phyloP scores from a whole-genome alignment of 192 early-diverging fungal genomes.

The Geranomyces variabilis region DNA sequence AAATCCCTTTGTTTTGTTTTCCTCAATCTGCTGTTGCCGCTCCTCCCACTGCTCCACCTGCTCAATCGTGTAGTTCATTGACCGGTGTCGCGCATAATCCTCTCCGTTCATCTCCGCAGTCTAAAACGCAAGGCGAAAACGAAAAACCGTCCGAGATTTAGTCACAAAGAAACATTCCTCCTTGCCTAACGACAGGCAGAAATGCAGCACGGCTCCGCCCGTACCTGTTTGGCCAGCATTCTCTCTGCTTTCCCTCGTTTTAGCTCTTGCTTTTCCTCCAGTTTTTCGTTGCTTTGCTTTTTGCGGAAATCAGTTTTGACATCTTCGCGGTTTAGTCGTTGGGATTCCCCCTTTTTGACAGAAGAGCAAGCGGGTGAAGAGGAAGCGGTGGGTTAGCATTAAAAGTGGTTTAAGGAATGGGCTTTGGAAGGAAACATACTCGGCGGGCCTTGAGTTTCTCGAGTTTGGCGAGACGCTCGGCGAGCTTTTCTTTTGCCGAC shows the following conservation, averaged over 20 bases:
- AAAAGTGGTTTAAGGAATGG: not conserved
- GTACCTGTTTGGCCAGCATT: constrained; percentile 60
- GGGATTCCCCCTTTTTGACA: constrained; percentile 16
- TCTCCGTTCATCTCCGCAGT: constrained; percentile 68
- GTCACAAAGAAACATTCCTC: no score
- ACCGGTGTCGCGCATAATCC: constrained; percentile 83
- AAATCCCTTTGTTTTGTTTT: constrained; percentile 75
- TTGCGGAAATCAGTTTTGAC: constrained; percentile 33
- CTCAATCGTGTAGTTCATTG: constrained; percentile 84
- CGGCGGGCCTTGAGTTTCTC: constrained; percentile 19
- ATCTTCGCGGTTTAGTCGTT: constrained; percentile 23
- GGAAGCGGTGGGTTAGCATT: not conserved
- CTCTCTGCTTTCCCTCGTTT: constrained; percentile 75
- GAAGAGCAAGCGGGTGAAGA: not conserved
- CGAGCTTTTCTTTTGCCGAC: constrained; percentile 5
- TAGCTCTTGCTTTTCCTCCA: constrained; percentile 66
- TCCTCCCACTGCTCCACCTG: constrained; percentile 83
- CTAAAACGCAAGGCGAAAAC: constrained; percentile 16
- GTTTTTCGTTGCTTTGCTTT: constrained; percentile 60
- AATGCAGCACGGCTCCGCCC: no score
- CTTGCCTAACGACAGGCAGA: no score
- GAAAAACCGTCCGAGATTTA: not conserved
- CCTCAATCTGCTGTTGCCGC: constrained; percentile 72
- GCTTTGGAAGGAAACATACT: constrained; percentile 15
- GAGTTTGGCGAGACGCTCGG: constrained; percentile 10